Percentiles rank a stretch among this genome's conserved stretches.
Conservation (phyloP, 306 rosid genomes). For the Aeschynomene evenia region DNA sequence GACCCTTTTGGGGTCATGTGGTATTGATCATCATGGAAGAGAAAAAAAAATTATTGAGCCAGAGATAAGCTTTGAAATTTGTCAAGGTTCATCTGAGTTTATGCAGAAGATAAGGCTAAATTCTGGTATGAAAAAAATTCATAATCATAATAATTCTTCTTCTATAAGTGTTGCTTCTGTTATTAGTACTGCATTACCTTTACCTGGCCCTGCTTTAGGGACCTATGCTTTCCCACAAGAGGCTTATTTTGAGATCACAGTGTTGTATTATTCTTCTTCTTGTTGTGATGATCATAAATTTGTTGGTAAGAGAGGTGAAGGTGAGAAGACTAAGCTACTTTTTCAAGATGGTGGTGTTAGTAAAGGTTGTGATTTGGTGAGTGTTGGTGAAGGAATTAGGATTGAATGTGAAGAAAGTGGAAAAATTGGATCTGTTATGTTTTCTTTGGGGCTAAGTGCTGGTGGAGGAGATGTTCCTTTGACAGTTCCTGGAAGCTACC, state of each 20-base stretch:
- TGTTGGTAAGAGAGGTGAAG: conserved; percentile 45
- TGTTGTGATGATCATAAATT: conserved; percentile 31
- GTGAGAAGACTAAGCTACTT: conserved; percentile 74
- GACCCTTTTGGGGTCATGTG: conserved; percentile 55
- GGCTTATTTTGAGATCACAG: conserved; percentile 84
- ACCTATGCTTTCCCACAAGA: conserved; percentile 83
- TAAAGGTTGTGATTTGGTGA: conserved; percentile 35
- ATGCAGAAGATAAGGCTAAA: conserved; percentile 90
- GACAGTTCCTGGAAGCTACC: conserved; percentile 68
- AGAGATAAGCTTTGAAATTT: conserved; percentile 81
- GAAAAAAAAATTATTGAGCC: conserved; percentile 57
- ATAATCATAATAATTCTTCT: conserved; percentile 33
- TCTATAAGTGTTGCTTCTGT: conserved; percentile 45
- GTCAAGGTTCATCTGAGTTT: conserved; percentile 68
- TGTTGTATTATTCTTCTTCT: conserved; percentile 42
- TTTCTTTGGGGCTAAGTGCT: conserved; percentile 69
- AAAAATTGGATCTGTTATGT: conserved; percentile 41
- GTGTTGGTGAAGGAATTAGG: conserved; percentile 53
- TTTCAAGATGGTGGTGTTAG: conserved; percentile 44
- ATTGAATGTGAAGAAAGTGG: conserved; percentile 40
- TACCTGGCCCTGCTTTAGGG: conserved; percentile 85
- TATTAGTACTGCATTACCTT: conserved; percentile 65
- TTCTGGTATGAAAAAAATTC: conserved; percentile 53
- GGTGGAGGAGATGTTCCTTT: conserved; percentile 62
- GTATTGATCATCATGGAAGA: conserved; percentile 44